Evolutionary conservation across 2,329 filamentous ascomycete species (phyloP).

Genomic region (Fusarium virguliforme): DNA sequence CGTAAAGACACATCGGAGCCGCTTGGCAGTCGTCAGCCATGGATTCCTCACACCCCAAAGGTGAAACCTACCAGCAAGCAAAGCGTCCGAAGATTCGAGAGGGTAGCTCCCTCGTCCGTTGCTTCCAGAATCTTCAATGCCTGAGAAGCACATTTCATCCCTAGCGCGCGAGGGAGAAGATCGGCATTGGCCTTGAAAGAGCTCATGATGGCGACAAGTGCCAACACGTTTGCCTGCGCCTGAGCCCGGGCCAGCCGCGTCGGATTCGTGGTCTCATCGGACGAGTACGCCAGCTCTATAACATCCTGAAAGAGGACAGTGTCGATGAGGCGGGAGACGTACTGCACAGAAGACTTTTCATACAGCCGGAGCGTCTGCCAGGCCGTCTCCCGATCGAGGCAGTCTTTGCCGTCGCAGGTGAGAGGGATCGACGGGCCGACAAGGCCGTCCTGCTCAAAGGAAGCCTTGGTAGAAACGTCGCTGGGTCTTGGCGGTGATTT

Average conservation of each 20-base stretch:
- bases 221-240: not conserved
- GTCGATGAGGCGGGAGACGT: not conserved
- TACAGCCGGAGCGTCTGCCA: not conserved
- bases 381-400: not conserved
- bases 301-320: not conserved
- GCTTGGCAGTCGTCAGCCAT: not conserved
- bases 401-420: not conserved
- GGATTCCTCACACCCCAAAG: not conserved
- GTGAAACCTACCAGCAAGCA: not conserved
- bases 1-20: not conserved
- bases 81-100: not conserved
- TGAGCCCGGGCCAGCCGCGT: not conserved
- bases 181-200: not conserved
- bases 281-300: not conserved
- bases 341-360: not conserved
- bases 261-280: not conserved
- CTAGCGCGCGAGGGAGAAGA: not conserved
- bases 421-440: too few relatives aligned
- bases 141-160: not conserved
- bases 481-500: not conserved
- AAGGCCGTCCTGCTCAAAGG: not conserved
- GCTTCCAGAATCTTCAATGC: not conserved
- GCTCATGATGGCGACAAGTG: not conserved
- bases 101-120: not conserved
- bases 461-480: not conserved